Evolutionary conservation across 352 stramenopile species (phyloP), one percentile per base, ranked within the genome.

Genomic region (Phytophthora cryptogea): DNA sequence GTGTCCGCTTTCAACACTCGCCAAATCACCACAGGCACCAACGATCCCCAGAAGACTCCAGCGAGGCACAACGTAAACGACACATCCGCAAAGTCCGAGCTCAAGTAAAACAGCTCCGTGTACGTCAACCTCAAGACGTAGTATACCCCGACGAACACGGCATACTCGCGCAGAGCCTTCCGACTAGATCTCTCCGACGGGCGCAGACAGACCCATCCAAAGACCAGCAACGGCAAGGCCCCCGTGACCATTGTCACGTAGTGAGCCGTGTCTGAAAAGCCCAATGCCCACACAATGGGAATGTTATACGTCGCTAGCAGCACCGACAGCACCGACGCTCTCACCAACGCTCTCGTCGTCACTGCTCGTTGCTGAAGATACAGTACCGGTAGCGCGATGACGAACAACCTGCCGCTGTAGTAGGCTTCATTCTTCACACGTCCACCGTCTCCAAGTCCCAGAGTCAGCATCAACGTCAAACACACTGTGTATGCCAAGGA

Each of bases 1-100:
- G 83, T 93, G 46, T 93, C 83, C 3, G 83, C 83, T 17, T 74
- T 78, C 10, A 94, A 65, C 14, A 92, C 68, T 50, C 82, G 70
- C 82, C 80, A 92, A 53, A 92, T 80, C 8, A 89, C 71, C 8
- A 90, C 60, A 5, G 86, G 86, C 26, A 70, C 74, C 7, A 89
- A 45, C 0, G 76, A 71, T 7, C 64, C 74, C 72, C 78, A 93
- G 26, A 75, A 70, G 37, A 89, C 45, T 30, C 70, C 66, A 5
- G 55, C 56, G 14, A 83, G 75, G 11, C 59, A 72, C 37, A 83
- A 39, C 1, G 48, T 60, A 46, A 80, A 79, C 8, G 51, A 54
- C 17, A 43, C 44, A n/a, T 89, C 56, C 9, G 47, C 11, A 6
- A 67, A 42, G 3, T 67, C n/a, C 4, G 48, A n/a, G 2, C 50